These are phyloP conservation scores for Panaeolus papilionaceus DNA, from an alignment of 768 basidiomycete species.

Conservation along the genomic window DNA sequence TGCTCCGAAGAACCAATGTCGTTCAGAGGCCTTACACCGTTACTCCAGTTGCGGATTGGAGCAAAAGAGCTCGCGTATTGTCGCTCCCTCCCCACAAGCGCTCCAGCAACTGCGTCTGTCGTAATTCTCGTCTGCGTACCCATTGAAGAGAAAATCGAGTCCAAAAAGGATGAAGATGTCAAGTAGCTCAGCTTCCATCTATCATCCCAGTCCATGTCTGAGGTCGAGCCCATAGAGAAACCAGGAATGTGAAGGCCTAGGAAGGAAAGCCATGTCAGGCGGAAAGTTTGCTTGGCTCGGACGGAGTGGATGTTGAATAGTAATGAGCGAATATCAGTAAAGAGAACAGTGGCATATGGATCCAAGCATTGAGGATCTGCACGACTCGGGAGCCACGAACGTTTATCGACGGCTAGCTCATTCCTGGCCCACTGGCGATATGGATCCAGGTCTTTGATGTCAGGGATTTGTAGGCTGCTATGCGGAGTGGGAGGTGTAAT, in stretches of 20 bases:
- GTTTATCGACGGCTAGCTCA: constrained; percentile 58
- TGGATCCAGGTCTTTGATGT: constrained; percentile 54
- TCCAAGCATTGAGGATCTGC: constrained; percentile 62
- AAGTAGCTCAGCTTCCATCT: constrained; percentile 66
- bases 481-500: constrained; percentile 20
- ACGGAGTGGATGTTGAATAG: constrained; percentile 54
- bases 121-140: constrained; percentile 39
- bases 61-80: constrained; percentile 68
- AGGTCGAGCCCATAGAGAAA: constrained; percentile 44
- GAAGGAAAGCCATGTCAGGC: constrained; percentile 73
- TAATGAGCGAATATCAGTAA: constrained; percentile 70
- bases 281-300: constrained; percentile 60
- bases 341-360: constrained; percentile 76
- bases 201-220: constrained; percentile 62
- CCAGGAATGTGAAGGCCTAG: constrained; percentile 78
- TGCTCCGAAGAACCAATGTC: constrained; percentile 42
- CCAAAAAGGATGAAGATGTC: constrained; percentile 48
- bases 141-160: constrained; percentile 57
- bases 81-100: constrained; percentile 68
- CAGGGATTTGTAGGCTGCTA: not conserved
- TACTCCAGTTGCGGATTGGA: constrained; percentile 71
- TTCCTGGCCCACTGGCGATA: constrained; percentile 69
- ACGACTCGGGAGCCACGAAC: constrained; percentile 54
- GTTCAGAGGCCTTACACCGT: constrained; percentile 57
- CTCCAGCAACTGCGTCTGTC: constrained; percentile 70